Percentiles rank a stretch among this genome's conserved stretches.
These are phyloP conservation scores for Triglochin maritima DNA, from an alignment of 106 monocot species.

Conservation along the genomic window DNA sequence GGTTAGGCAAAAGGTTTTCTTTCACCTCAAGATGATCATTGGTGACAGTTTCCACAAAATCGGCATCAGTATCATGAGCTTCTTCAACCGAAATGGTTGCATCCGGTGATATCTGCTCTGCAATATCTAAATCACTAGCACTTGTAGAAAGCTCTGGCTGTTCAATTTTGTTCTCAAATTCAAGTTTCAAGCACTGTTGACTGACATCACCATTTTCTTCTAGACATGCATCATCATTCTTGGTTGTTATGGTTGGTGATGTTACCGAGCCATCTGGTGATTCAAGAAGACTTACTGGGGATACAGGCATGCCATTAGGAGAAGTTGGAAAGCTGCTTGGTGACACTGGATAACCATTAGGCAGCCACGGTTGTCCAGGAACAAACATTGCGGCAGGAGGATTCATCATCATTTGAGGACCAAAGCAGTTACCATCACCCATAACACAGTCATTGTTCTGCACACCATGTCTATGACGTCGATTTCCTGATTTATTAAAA, in stretches of 20 bases:
- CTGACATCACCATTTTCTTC: constrained; percentile 15
- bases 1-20: constrained; percentile 5
- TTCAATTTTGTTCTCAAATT: constrained; percentile 8
- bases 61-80: constrained; percentile 1
- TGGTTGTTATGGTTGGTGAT: constrained; percentile 11
- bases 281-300: constrained; percentile 14
- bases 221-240: constrained; percentile 11
- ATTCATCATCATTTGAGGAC: constrained; percentile 52
- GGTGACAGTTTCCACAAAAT: not conserved
- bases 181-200: not conserved
- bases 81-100: not conserved
- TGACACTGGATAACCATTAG: constrained; percentile 39
- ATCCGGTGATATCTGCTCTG: constrained; percentile 7
- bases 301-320: constrained; percentile 19
- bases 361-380: constrained; percentile 57
- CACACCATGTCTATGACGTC: constrained; percentile 43
- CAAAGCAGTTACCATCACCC: constrained; percentile 23
- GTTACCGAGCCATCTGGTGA: constrained; percentile 25
- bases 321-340: constrained; percentile 19
- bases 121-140: constrained; percentile 8
- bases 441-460: constrained; percentile 29
- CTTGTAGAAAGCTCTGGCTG: constrained; percentile 9
- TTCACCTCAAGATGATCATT: constrained; percentile 8
- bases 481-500: constrained; percentile 59
- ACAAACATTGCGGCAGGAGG: constrained; percentile 83